Evolutionary conservation across 148 eudicot genomes (phyloP), one percentile per base, ranked within the genome.

Genomic region (Dianthus caryophyllus): DNA sequence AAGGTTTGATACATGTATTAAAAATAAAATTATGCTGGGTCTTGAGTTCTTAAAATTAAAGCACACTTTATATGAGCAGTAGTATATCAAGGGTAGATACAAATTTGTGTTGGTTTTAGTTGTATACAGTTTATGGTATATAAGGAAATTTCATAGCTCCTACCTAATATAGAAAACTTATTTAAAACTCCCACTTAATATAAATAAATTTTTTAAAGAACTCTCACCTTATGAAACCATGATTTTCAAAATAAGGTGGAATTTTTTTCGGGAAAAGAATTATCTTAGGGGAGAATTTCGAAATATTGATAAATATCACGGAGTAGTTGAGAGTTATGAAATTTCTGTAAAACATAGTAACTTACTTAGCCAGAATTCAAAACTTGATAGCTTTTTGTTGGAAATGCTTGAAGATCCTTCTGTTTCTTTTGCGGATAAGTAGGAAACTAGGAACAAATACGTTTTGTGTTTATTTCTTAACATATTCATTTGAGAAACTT

Each of bases 391-490:
- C 5, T 16, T 16, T 57, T 57, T 57, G 5, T 57, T 57, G 61
- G 61, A 57, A 30, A 13, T 57, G 60, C 33, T 55, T 55, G 61
- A 27, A 30, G 55, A 17, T 59, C 63, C 24, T 18, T 20, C 22
- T 13, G 24, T n/a, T 30, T 59, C 43, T 17, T 18, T 59, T 6
- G 8, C 31, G n/a, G 44, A 22, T 59, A 33, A 17, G 63, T 36
- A 59, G 30, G 38, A 16, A 16, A 11, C n/a, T n/a, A n/a, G n/a
- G 0, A 43, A 58, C 31, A 22, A 8, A 16, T n/a, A 29, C 31
- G 1, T 55, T 31, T 58, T 30, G 26, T 4, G 4, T 29, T 27
- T 5, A 29, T 30, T 9, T 57, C 30, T 15, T 57, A 20, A 27
- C 1, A 1, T 12, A 26, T 58, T 4, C 17, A 29, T 58, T 15